Percentiles rank a stretch among this genome's conserved stretches.
Conservation (phyloP, 306 rosid species). For the Urtica urens region DNA sequence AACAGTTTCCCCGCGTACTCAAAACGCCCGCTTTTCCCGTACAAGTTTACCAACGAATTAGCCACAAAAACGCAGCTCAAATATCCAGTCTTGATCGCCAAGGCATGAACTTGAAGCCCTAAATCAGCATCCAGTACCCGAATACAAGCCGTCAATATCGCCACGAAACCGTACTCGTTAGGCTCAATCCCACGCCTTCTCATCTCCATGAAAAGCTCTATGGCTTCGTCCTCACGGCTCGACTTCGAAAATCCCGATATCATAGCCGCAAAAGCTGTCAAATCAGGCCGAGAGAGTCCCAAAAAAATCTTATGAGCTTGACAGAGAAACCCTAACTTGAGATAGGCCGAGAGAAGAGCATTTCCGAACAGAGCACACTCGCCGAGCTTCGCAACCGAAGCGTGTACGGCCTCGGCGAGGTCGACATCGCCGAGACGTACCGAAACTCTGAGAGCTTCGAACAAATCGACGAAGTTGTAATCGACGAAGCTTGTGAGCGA, state of each 20-base stretch:
- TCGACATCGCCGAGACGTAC: conserved; percentile 25
- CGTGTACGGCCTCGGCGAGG: conserved; percentile 52
- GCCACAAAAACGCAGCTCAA: conserved; percentile 43
- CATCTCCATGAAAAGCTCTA: conserved; percentile 54
- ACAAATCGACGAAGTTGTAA: conserved; percentile 11
- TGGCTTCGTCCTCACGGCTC: conserved; percentile 35
- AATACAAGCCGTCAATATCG: conserved; percentile 58
- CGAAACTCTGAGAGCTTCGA: conserved; percentile 42
- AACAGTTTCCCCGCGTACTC: conserved; percentile 37
- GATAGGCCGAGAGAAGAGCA: conserved; percentile 46
- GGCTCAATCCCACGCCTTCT: conserved; percentile 40
- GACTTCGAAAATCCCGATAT: conserved; percentile 68
- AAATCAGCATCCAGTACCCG: conserved; percentile 25
- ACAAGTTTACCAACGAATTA: conserved; percentile 57
- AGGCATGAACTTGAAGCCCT: conserved; percentile 58
- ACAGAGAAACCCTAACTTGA: conserved; percentile 35
- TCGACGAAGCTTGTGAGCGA: conserved; percentile 2
- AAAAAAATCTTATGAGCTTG: conserved; percentile 43
- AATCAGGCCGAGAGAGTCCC: conserved; percentile 39
- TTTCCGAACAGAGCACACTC: conserved; percentile 32
- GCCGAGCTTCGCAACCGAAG: conserved; percentile 32
- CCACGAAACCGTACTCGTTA: conserved; percentile 59
- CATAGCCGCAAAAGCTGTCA: conserved; percentile 49
- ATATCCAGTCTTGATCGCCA: conserved; percentile 37
- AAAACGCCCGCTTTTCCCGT: conserved; percentile 36